Evolutionary conservation across 208 protist species (phyloP), one percentile per base, ranked within the genome.

Genomic region (Trypanosomatidae sp.): DNA sequence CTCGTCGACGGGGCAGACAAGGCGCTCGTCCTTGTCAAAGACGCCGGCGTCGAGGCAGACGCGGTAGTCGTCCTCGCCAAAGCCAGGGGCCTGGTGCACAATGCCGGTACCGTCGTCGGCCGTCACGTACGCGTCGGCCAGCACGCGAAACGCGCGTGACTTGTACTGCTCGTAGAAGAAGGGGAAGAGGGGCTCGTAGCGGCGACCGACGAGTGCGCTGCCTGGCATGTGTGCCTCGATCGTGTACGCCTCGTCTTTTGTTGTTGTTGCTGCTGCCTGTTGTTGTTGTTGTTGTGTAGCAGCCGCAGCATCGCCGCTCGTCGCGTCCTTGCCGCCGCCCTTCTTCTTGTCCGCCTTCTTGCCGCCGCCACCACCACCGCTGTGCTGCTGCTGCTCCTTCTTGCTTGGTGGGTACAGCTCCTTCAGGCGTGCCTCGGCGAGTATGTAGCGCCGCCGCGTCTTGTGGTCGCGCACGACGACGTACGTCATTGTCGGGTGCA

Each of bases 21-120:
- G 28, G 13, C 46, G 64, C 26, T 49, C 65, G 37, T 65, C 68
- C 56, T 86, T 75, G 21, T 75, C 68, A 33, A 99, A 90, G 27
- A 99, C 66, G n/a, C 92, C 93, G 45, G 84, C 19, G 22, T 57
- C 58, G 13, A 98, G 45, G 79, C 97, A 99, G 5, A 96, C 90
- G 18, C 87, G 72, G 72, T 95, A 99, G 94, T 99, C 99, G 52
- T 99, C 99, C 74, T 99, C 99, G 81, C 99, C 99, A 77, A 99
- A 99, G 23, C 85, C 96, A 13, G 98, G 98, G 20, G 98, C 98
- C 48, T 92, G 69, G 66, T 99, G 98, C 3, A 99, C 98, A 26
- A 99, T 88, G 71, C 98, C 98, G n/a, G 97, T 99, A 88, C 98
- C 98, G 25, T 55, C 72, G 50, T 97, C 93, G 32, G 87, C 88